Conservation (phyloP, 2,329 filamentous ascomycete species). For the Paraphaeosphaeria sporulosa region DNA sequence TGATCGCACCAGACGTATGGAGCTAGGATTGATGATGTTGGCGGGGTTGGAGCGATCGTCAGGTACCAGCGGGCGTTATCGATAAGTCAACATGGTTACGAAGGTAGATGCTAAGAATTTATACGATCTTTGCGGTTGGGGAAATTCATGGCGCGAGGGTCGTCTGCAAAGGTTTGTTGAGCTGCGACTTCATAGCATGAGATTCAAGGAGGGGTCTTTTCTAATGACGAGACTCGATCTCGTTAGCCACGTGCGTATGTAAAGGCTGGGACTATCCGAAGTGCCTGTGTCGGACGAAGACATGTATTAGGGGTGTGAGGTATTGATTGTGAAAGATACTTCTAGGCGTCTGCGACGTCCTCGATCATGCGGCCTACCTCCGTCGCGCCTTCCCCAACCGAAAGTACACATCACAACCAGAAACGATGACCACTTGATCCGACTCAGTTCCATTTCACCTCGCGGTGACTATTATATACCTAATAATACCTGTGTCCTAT, state of each 20-base stretch:
- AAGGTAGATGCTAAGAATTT: neutral
- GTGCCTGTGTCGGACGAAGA: neutral
- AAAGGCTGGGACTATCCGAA: neutral
- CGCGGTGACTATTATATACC: conserved; percentile 2
- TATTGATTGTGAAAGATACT: neutral
- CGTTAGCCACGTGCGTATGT: neutral
- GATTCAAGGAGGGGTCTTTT: too few species aligned
- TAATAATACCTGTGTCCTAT: neutral
- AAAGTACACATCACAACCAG: neutral
- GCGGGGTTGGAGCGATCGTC: neutral
- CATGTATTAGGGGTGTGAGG: neutral
- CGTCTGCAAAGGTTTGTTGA: too few species aligned
- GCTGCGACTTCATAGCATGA: too few species aligned
- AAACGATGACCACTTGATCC: neutral
- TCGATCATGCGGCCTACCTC: too few species aligned
- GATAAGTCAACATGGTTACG: neutral
- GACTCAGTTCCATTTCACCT: conserved; percentile 5
- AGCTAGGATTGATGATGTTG: neutral
- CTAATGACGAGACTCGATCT: too few species aligned
- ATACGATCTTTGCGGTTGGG: too few species aligned
- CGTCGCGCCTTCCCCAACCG: neutral
- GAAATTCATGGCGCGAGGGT: too few species aligned
- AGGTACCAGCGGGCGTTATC: neutral
- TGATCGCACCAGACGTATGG: too few species aligned
- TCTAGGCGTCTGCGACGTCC: too few species aligned